phyloP scores from a whole-genome alignment of 2,329 filamentous ascomycete genomes.

The Sclerotinia nivalis region DNA sequence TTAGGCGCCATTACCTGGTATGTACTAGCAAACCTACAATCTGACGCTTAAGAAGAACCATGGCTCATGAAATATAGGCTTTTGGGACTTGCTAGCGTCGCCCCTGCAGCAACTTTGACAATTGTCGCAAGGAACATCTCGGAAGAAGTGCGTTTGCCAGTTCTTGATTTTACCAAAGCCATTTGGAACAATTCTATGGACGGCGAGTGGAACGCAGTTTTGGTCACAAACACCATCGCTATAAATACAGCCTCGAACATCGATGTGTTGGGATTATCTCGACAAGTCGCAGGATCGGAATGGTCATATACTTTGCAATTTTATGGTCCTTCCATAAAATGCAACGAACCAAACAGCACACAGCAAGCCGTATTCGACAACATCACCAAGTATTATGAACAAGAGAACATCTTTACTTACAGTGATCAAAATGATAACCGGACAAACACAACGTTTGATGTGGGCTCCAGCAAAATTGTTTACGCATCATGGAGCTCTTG shows the following conservation, averaged over 20 bases:
- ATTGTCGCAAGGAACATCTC: slow-evolving; percentile 14
- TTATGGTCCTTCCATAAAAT: slow-evolving; percentile 29
- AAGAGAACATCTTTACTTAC: neutral
- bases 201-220: neutral
- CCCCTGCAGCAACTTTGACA: slow-evolving; percentile 22
- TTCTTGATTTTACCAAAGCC: slow-evolving; percentile 7
- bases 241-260: slow-evolving; percentile 15
- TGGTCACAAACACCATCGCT: slow-evolving; percentile 4
- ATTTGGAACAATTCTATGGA: slow-evolving; percentile 7
- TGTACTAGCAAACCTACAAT: neutral
- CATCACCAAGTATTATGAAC: neutral
- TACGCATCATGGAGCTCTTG: slow-evolving; percentile 2
- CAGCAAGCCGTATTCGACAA: slow-evolving; percentile 22
- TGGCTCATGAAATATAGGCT: neutral
- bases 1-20: slow-evolving; percentile 2
- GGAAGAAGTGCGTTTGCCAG: slow-evolving; percentile 9
- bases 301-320: slow-evolving; percentile 29
- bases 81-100: slow-evolving; percentile 23
- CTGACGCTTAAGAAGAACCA: neutral
- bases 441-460: neutral
- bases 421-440: neutral
- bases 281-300: slow-evolving; percentile 21
- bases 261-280: slow-evolving; percentile 8
- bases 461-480: neutral
- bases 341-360: slow-evolving; percentile 15